Evolutionary conservation across 495 filamentous ascomycete species (phyloP), one percentile per base, ranked within the genome.

Genomic region (Monascus purpureus): DNA sequence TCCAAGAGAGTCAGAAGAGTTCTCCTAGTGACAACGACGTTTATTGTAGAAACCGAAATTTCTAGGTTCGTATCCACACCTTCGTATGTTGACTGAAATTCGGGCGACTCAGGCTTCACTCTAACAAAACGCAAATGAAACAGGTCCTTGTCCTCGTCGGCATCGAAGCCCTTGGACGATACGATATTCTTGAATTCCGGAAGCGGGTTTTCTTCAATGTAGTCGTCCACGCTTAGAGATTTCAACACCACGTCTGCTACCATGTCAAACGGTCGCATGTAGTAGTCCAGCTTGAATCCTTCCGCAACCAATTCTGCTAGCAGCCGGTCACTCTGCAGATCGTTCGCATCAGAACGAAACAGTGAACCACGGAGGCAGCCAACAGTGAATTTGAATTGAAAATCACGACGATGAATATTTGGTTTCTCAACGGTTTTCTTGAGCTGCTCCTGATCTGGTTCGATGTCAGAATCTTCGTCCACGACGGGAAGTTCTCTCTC

Each of bases 111-210:
- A 26, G 68, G 72, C 29, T 90, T 93, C 31, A 96, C 86, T 46
- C 77, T 82, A 13, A 85, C 65, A 45, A 93, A 87, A 47, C 87
- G 92, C 42, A 97, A 65, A 30, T 76, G 70, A 40, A 96, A 82
- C 13, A 97, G 73, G 44, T 90, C 82, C 37, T 80, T 80, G 25
- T 80, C 64, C 37, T 77, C 73, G 28, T 85, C 73, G 8, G 70
- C 66, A 35, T 72, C 61, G 8, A 73, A 67, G 27, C 84, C 82
- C 27, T 83, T 86, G 4, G 88, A 93, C 1, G 87, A 93, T 9
- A 97, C 68, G 30, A 97, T 90, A 28, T 81, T 83, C 61, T 92
- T 93, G 68, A 97, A 97, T 47, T 95, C 88, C 13, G 90, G 82
- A 1, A 78, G 59, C 0, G 85, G 82, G 39, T 90, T 81, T 32